Evolutionary conservation across 2,329 filamentous ascomycete genomes (phyloP), one percentile per base, ranked within the genome.

Genomic region (Coniochaeta sp.): DNA sequence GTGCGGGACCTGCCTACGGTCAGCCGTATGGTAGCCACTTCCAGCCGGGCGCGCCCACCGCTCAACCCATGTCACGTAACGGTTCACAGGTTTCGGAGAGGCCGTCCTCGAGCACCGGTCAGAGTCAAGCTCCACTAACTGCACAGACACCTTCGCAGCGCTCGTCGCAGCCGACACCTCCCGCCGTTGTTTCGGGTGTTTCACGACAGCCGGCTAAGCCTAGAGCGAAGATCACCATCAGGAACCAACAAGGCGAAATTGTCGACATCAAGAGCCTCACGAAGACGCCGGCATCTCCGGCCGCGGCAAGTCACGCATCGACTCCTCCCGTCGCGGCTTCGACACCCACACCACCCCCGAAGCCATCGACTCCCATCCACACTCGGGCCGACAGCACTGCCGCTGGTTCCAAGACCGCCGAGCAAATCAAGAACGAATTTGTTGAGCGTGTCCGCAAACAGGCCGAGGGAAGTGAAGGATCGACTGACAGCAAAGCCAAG

Each of bases 381-480:
- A 71, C 71, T 51, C 86, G 89, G 38, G 77, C 82, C 14, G 89
- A 95, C 49, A 91, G 86, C n/a, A 67, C 72, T 18, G 76, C 76
- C 24, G 67, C 72, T 18, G 76, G 76, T 22, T 74, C 73, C 38
- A 94, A 94, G 77, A 86, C 86, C 1, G 81, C 82, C 31, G 87
- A 92, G 65, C 87, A 96, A 70, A 89, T 89, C 56, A 85, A 86
- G 53, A 82, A 89, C 58, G 90, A 95, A 70, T 87, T 91, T 63
- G 38, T 22, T 7, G 38, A 42, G 86, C 87, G 68, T 65, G 85
- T 95, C 64, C 79, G 78, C 54, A 82, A 85, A 64, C 80, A 81
- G 50, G 82, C 83, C 51, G 75, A 35, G 69, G 68, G 24, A 18
- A 14, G 58, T 54, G n/a, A 61, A 63, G 49, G 54, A 27, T 52